Base-by-base conservation (phyloP, 345 rosid species). In the Moricandia arvensis region DNA sequence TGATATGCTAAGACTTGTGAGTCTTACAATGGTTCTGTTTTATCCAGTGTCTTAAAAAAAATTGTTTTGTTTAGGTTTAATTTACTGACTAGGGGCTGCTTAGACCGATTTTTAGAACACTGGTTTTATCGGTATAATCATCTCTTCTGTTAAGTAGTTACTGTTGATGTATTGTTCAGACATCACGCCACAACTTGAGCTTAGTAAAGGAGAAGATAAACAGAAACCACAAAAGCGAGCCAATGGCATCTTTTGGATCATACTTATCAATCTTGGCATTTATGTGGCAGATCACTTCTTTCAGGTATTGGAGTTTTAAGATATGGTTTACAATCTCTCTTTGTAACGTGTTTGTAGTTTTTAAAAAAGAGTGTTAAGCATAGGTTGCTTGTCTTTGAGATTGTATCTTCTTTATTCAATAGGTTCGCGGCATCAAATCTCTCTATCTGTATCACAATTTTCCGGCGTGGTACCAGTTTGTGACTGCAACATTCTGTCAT, bases 401-500 rank as follows among this genome's bases (percentile, higher is more conserved):
- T 8, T 65, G 49, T 76, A 5, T 60, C 11, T 21, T 43, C 11
- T 66, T 31, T 53, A 16, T 74, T 63, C 9, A 7, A 27, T 77
- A 91, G 97, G 89, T 91, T 59, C 82, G 65, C 2, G 72, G 75
- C 54, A 80, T 94, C 73, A 86, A 86, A 79, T 84, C 88, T 75
- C 71, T 94, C 63, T 91, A 94, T 67, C 72, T 94, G 80, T 94
- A 86, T 73, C 98, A 91, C 79, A 87, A 75, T 75, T 49, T 86
- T 82, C 98, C 97, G 8, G 83, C 82, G 38, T 93, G 97, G 96
- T 89, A 87, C 84, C 97, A 91, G 86, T 94, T 94, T 77, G 83
- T 94, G 72, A 91, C 97, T 2, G 88, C 97, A 65, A 89, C 96
- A 1, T 91, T 94, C 79, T 94, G 97, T 67, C 98, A 94, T 78